Evolutionary conservation across 352 stramenopile genomes (phyloP), one percentile per base, ranked within the genome.

Genomic region (Phytophthora syringae): DNA sequence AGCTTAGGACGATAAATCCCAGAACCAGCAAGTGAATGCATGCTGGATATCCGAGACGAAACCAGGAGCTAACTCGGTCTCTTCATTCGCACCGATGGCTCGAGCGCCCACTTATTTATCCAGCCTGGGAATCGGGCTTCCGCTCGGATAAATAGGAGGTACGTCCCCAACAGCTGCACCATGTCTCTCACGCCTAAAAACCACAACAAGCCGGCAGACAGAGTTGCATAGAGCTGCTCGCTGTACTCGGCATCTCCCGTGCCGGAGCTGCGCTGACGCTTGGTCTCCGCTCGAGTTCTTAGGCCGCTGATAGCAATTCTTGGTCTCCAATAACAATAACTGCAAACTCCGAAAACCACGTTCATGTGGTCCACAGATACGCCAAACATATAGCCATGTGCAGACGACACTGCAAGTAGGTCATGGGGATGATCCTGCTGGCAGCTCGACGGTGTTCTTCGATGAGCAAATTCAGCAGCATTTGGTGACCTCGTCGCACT

Each of bases 381-480:
- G 11, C 18, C 37, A 18, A 62, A 48, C 21, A 68, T 63, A 49
- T 54, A 60, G 55, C 36, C 59, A 61, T 51, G 37, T 52, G 45
- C 55, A 57, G 5, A n/a, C n/a, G n/a, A 24, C 28, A 44, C 49
- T 28, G 18, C 28, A 54, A 4, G 40, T 69, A 73, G 7, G 40
- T 59, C 66, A 69, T 62, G 52, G 59, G 47, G 16, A 70, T 36
- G 34, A 66, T 58, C 16, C 30, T 47, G 36, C 42, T 67, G 18
- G 60, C 51, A 37, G 66, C 49, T 58, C 60, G 66, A 34, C 66
- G 54, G 10, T 74, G 60, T 25, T 74, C 66, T 44, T 74, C 66
- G 18, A 70, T 66, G 28, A 74, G 66, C n/a, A 70, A 22, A 36
- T 74, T 70, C 25, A 70, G 66, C 60, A 74, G 20, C 66, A 67